Evolutionary conservation across 257 asterid species (phyloP).

Genomic region (Henckelia pumila): DNA sequence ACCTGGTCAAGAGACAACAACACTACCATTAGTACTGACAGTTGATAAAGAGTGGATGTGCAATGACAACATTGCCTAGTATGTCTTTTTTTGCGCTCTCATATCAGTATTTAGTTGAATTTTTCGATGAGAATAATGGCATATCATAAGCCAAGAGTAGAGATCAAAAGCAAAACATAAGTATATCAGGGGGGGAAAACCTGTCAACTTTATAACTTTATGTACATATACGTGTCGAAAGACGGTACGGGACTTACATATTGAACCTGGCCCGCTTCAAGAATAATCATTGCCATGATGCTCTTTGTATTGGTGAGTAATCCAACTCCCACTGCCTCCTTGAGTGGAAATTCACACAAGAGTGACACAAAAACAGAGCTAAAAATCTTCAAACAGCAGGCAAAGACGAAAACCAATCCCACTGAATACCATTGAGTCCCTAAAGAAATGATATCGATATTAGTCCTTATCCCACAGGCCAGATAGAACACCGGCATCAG

Average conservation of each 20-base stretch:
- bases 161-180: neutral
- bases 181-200: neutral
- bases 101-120: neutral
- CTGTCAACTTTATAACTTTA: no score
- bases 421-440: conserved; percentile 27
- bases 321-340: conserved; percentile 69
- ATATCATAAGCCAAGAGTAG: neutral
- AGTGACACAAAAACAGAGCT: conserved; percentile 38
- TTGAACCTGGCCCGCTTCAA: conserved; percentile 76
- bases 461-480: conserved; percentile 75
- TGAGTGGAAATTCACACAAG: conserved; percentile 32
- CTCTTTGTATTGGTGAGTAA: conserved; percentile 67
- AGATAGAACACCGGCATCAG: conserved; percentile 75
- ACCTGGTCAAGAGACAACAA: conserved; percentile 41
- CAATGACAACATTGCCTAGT: neutral
- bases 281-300: conserved; percentile 60
- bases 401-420: conserved; percentile 28
- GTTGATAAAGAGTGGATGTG: no score
- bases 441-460: conserved; percentile 30
- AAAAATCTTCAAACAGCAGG: conserved; percentile 47
- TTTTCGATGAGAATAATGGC: neutral
- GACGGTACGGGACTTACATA: conserved; percentile 36
- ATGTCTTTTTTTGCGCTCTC: neutral
- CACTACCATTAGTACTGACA: conserved; percentile 14
- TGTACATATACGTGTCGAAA: neutral